Evolutionary conservation across 2,329 filamentous ascomycete species (phyloP), one percentile per base, ranked within the genome.

Genomic region (Talaromyces sp.): DNA sequence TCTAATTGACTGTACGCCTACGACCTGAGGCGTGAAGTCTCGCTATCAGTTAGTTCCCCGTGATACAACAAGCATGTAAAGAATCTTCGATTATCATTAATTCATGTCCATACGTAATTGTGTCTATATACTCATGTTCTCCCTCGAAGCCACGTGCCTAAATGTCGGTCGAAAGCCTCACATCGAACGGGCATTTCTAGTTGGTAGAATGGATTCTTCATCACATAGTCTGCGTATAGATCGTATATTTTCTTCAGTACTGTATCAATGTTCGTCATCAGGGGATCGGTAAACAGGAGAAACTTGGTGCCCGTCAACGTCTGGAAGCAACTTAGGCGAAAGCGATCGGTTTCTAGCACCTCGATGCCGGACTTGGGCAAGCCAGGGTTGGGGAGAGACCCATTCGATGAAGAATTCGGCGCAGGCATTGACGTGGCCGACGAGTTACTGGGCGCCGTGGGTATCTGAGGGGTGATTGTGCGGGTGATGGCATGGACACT

Each of bases 131-230:
- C 4, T 29, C 58, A 83, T 64, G 79, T 75, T 64, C 83, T 77
- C 57, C 77, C 78, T 71, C 91, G 86, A 69, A 96, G 85, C 76
- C 92, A 96, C 41, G 87, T 90, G 65, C 85, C 83, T 65, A 97
- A 75, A 75, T 91, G 91, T 68, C 92, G 83, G 74, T 99, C 94
- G 79, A 97, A 99, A 68, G 91, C 89, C 72, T 97, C 94, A 77
- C 94, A 96, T 63, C 94, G 83, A 58, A 99, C 86, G 7, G 94
- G 94, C 92, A 97, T 99, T 79, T 99, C 94, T 60, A 96, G 82
- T 71, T 94, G 92, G 78, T 97, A 97, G 72, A 99, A 99, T 0
- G 94, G 94, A 75, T 99, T 99, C 82, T 97, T 99, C 91, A 97
- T 97, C 67, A 99, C 94, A 74, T 91, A 97, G 76, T 99, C 94